Percentiles rank a stretch among this genome's conserved stretches.
Conservation (phyloP, 495 filamentous ascomycete species). For the Aspergillus conjunctus region DNA sequence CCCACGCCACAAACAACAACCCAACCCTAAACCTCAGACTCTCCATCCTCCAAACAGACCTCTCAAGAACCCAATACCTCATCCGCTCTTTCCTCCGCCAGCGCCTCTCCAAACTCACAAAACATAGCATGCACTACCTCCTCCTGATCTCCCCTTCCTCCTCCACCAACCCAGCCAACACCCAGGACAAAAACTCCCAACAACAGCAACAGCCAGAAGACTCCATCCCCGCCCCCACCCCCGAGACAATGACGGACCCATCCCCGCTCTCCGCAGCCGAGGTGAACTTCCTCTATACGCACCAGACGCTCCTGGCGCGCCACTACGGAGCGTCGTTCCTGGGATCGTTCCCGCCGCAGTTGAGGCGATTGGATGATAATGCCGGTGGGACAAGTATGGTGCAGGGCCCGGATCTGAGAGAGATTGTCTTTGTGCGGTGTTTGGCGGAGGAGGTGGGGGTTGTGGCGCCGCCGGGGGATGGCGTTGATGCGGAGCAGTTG, state of each 20-base stretch:
- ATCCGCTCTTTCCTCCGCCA: conserved; percentile 81
- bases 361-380: conserved; percentile 87
- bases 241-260: conserved; percentile 34
- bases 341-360: conserved; percentile 68
- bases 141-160: conserved; percentile 50
- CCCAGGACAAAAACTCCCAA: conserved; percentile 25
- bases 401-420: conserved; percentile 76
- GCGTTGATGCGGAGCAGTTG: conserved; percentile 57
- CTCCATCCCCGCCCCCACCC: conserved; percentile 42
- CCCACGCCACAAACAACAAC: conserved; percentile 55
- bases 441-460: conserved; percentile 59
- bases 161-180: conserved; percentile 26
- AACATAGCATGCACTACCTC: conserved; percentile 48
- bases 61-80: conserved; percentile 89
- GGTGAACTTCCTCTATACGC: conserved; percentile 73
- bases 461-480: conserved; percentile 59
- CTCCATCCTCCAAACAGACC: conserved; percentile 94
- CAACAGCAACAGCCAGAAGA: conserved; percentile 31
- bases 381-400: conserved; percentile 90
- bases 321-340: conserved; percentile 86
- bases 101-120: conserved; percentile 73
- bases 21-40: conserved; percentile 87
- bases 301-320: conserved; percentile 75
- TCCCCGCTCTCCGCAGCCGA: conserved; percentile 70
- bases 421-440: conserved; percentile 81